Evolutionary conservation across 768 basidiomycete species (phyloP).

Genomic region (Albatrellus ellisii): DNA sequence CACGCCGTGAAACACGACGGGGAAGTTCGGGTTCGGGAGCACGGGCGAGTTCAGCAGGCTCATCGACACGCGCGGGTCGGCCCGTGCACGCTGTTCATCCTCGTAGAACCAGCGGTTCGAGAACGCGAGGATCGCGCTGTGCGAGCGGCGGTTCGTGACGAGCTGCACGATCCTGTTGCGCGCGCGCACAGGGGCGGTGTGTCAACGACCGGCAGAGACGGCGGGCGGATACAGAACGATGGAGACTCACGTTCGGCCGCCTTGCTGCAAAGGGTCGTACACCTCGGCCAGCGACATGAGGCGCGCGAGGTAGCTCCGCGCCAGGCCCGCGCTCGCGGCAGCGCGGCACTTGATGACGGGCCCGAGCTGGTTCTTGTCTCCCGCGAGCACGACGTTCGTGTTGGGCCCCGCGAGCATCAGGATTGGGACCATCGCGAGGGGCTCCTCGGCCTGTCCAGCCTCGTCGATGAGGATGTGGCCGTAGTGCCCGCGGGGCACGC

Average conservation of each 20-base stretch:
- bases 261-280: slow-evolving; percentile 16
- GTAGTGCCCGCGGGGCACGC: slow-evolving; percentile 40
- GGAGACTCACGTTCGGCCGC: slow-evolving; percentile 21
- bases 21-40: slow-evolving; percentile 18
- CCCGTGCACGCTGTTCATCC: slow-evolving; percentile 20
- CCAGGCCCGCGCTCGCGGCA: slow-evolving; percentile 18
- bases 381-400: slow-evolving; percentile 26
- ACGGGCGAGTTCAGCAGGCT: slow-evolving; percentile 16
- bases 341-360: slow-evolving; percentile 23
- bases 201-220: no score
- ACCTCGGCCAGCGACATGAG: slow-evolving; percentile 20
- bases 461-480: slow-evolving; percentile 53
- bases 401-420: slow-evolving; percentile 18
- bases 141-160: slow-evolving; percentile 12
- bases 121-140: slow-evolving; percentile 34
- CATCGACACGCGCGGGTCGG: slow-evolving; percentile 16
- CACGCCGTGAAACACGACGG: slow-evolving; percentile 23
- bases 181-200: no score
- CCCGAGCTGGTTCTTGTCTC: slow-evolving; percentile 25
- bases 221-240: neutral
- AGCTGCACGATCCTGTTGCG: slow-evolving; percentile 13
- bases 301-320: slow-evolving; percentile 23
- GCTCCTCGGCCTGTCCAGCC: slow-evolving; percentile 51
- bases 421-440: slow-evolving; percentile 37
- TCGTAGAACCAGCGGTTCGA: slow-evolving; percentile 35